Conservation (phyloP, 345 rosid genomes). For the Ceriops tagal region DNA sequence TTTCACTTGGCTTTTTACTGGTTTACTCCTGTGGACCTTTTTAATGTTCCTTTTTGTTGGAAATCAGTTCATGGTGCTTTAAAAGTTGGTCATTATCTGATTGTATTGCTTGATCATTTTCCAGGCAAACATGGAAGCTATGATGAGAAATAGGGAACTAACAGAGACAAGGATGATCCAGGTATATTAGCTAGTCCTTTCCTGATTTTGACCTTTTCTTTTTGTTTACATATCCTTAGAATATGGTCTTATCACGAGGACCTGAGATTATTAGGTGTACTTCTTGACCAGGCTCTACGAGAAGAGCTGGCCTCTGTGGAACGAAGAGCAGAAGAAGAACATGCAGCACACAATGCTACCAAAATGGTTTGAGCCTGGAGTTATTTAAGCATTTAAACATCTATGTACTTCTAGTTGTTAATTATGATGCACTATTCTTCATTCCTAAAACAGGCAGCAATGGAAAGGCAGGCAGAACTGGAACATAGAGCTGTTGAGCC, state of each 20-base stretch:
- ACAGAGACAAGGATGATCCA: constrained; percentile 99
- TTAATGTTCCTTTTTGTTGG: background rate
- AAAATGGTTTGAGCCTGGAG: constrained; percentile 60
- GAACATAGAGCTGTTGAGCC: constrained; percentile 93
- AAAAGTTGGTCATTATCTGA: background rate
- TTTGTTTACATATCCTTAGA: constrained; percentile 1
- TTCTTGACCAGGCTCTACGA: constrained; percentile 67
- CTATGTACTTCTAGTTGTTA: constrained; percentile 6
- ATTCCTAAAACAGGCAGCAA: constrained; percentile 63
- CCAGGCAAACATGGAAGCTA: constrained; percentile 90
- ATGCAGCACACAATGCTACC: constrained; percentile 80
- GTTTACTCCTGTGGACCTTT: too few species aligned
- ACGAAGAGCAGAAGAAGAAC: constrained; percentile 97
- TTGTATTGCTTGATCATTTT: constrained; percentile 15
- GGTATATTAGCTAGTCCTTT: constrained; percentile 42
- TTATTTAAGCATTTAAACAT: constrained; percentile 12
- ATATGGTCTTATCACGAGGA: constrained; percentile 12
- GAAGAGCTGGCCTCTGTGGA: constrained; percentile 94
- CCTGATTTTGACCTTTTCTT: constrained; percentile 1
- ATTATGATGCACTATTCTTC: constrained; percentile 13
- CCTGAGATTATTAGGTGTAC: constrained; percentile 18
- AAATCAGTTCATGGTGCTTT: background rate
- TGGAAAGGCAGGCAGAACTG: constrained; percentile 92
- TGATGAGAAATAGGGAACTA: constrained; percentile 93
- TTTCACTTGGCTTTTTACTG: too few species aligned